phyloP scores from a whole-genome alignment of 2,329 filamentous ascomycete species.

The Tolypocladium inflatum region DNA sequence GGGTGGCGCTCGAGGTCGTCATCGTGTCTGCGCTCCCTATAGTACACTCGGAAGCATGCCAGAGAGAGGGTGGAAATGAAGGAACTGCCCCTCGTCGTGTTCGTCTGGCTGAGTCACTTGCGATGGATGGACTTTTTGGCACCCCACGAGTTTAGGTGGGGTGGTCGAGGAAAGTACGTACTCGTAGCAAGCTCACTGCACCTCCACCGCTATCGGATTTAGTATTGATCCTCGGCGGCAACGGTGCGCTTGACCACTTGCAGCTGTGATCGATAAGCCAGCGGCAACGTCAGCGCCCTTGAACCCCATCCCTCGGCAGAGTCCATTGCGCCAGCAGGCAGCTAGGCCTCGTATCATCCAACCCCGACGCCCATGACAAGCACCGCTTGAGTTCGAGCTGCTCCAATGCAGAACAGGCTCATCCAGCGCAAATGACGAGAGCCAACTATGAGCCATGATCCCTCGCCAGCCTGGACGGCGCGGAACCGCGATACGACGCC shows the following conservation, averaged over 20 bases:
- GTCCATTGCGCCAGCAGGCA: background rate
- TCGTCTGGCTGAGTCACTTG: conserved; percentile 2
- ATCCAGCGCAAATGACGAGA: conserved; percentile 21
- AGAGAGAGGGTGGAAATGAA: background rate
- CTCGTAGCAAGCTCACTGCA: background rate
- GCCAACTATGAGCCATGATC: conserved; percentile 43
- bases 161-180: background rate
- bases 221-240: background rate
- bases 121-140: background rate
- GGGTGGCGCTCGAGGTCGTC: conserved; percentile 27
- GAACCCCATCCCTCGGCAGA: background rate
- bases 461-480: background rate
- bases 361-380: conserved; percentile 11
- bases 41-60: background rate
- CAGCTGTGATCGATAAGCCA: background rate
- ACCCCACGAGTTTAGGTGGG: background rate
- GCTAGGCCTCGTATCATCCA: background rate
- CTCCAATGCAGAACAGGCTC: conserved; percentile 20
- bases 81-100: background rate
- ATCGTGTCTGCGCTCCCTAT: conserved; percentile 20
- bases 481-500: background rate
- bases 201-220: conserved; percentile 1
- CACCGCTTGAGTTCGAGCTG: conserved; percentile 11
- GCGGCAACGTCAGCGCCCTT: background rate
- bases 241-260: background rate